Evolutionary conservation across 2,329 filamentous ascomycete species (phyloP).

Genomic region (Xylariomycetidae sp.): DNA sequence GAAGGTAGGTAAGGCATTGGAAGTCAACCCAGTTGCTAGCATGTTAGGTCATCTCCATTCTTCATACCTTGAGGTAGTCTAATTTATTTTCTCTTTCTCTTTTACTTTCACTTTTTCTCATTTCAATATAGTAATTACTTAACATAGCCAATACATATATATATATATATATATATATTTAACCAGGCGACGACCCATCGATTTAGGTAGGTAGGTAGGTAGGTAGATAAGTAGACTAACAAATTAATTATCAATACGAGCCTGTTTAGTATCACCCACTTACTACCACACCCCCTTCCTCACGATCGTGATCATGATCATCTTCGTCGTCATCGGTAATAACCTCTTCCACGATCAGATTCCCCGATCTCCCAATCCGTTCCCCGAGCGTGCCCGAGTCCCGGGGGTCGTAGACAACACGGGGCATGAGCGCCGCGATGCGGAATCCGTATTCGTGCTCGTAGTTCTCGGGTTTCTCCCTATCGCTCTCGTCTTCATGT

Average conservation of each 20-base stretch:
- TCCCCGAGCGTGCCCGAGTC: conserved; percentile 62
- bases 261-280: no score
- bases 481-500: conserved; percentile 14
- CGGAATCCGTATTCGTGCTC: conserved; percentile 80
- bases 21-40: no score
- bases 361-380: conserved; percentile 76
- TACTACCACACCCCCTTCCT: no score
- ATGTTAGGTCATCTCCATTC: no score
- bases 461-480: conserved; percentile 56
- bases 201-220: no score
- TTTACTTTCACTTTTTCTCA: no score
- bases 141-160: not conserved
- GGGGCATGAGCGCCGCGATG: conserved; percentile 79
- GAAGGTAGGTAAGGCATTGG: no score
- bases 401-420: conserved; percentile 72
- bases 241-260: no score
- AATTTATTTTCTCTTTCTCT: not conserved
- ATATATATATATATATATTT: not conserved
- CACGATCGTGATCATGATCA: conserved; percentile 10
- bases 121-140: no score
- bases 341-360: conserved; percentile 79
- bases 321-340: conserved; percentile 41
- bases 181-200: no score
- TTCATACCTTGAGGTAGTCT: no score
- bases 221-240: no score